Base-by-base conservation (phyloP, 257 asterid genomes). In the Coffea canephora region DNA sequence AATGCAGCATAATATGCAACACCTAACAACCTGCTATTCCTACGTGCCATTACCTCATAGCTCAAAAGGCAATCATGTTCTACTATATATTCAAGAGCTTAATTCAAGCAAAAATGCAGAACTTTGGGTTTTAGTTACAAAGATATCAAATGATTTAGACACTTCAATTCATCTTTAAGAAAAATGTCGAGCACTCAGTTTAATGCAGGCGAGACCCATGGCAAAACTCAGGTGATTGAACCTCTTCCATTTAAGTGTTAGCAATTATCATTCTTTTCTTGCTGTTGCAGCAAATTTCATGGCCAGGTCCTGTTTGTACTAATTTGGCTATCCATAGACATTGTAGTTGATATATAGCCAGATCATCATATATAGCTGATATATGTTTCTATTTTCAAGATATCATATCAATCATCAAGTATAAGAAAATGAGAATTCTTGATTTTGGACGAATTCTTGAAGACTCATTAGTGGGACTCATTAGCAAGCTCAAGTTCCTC, bases 401-500 rank as follows among this genome's bases (percentile, higher is more conserved):
- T 11, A 13, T 50, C 57, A 15, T 12, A 50, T 50, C 55, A 49
- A 49, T 49, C 11, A 49, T 49, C 57, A 50, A 50, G 18, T 50
- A 50, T 0, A 50, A 50, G 14, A 0, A 50, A 48, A 48, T 31
- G 8, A 31, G 8, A 7, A 48, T 8, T 1, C 8, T 48, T 48
- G 52, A 6, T 12, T 48, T 48, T 13, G 52, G 52, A 6, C 52
- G 52, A 31, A 31, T 31, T 31, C 31, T 31, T 31, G 31, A 31
- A 31, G 31, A 31, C 31, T 31, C 31, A 31, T 31, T 31, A 31
- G 31, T 31, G 31, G 31, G 31, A 31, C 55, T 49, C 55, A 31
- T 31, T 31, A 84, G 48, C 87, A 89, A 75, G 97, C 98, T 2
- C 83, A 82, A 34, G 98, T 95, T 13, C 91, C 96, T 0, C 95